Evolutionary conservation across 1,139 yeast genomes (phyloP), one percentile per base, ranked within the genome.

Genomic region (Starmera stellimalicola): DNA sequence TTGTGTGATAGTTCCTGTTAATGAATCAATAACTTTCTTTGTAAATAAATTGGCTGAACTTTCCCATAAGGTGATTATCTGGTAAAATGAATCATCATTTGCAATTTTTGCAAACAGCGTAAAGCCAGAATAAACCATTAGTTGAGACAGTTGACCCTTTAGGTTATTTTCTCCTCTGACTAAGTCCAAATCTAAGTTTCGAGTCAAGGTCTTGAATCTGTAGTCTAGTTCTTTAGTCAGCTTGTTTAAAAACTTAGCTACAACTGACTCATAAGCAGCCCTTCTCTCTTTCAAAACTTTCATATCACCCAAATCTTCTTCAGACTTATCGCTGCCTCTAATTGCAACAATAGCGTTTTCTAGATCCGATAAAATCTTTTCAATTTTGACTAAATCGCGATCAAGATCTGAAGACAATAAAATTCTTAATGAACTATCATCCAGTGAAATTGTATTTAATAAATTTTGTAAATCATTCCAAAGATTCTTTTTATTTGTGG

Each of bases 401-500:
- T 71, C 73, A 18, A 79, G 69, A 15, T 65, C 63, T 29, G 74
- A 68, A 10, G 56, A 52, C 23, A 68, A 57, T 26, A 85, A 60
- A 15, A 61, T 57, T 7, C 57, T 54, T 37, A 84, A 58, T 24
- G 79, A 77, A 1, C 62, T 60, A 12, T 70, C 69, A 40, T 77
- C 74, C 28, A 87, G 63, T 36, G 79, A 72, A 7, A 84, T 82
- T 17, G 85, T 80, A 33, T 72, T 70, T 39, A 85, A 58, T 33
- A 85, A 65, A n/a, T 68, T 70, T 35, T 73, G 70, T 37, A 87
- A 66, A 38, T 83, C 91, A 34, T 70, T 72, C 65, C 77, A 79
- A 27, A 88, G 62, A 16, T 68, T 56, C 47, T 83, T 83, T 54
- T 83, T 84, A 55, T 88, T 88, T 26, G 84, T 77, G 5, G 91